A percentile compares a stretch with the other conserved stretches of the same genome.
These are phyloP conservation scores for Hanseniaspora taiwanica DNA, from an alignment of 805 yeast genomes.

Conservation along the genomic window DNA sequence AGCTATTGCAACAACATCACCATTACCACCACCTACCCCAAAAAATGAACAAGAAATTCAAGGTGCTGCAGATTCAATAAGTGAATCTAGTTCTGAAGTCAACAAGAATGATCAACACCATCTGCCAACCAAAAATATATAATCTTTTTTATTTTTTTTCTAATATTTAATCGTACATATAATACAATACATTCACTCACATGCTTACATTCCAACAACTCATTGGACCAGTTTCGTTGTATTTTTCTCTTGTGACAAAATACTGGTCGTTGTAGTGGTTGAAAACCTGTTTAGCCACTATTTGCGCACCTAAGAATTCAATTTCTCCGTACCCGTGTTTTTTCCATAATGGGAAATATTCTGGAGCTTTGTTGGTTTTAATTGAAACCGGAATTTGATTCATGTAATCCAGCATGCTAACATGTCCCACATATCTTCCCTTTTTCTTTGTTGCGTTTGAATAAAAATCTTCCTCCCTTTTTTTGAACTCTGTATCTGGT, in stretches of 20 bases:
- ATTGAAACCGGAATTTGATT: constrained; percentile 74
- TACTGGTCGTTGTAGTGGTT: constrained; percentile 49
- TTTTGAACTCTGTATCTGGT: constrained; percentile 16
- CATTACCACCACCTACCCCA: neutral
- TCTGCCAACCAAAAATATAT: neutral
- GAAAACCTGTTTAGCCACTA: constrained; percentile 75
- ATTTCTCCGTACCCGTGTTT: constrained; percentile 63
- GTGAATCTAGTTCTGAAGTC: neutral
- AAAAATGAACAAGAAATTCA: no score
- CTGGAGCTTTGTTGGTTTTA: constrained; percentile 61
- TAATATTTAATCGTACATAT: neutral
- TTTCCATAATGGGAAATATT: constrained; percentile 93
- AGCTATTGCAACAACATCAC: neutral
- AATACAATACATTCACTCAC: constrained; percentile 10
- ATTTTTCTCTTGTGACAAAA: constrained; percentile 56
- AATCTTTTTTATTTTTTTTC: neutral
- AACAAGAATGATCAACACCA: neutral
- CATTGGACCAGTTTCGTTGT: constrained; percentile 69
- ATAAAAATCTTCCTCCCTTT: constrained; percentile 19
- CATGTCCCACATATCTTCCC: constrained; percentile 17
- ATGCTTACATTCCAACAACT: constrained; percentile 59
- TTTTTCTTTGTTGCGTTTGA: constrained; percentile 21
- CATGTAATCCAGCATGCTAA: constrained; percentile 18
- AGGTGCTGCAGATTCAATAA: neutral
- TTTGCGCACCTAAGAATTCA: constrained; percentile 74